Percentiles rank a stretch among this genome's conserved stretches.
Evolutionary conservation across 345 rosid genomes (phyloP).

Genomic region (Gossypium longicalyx): DNA sequence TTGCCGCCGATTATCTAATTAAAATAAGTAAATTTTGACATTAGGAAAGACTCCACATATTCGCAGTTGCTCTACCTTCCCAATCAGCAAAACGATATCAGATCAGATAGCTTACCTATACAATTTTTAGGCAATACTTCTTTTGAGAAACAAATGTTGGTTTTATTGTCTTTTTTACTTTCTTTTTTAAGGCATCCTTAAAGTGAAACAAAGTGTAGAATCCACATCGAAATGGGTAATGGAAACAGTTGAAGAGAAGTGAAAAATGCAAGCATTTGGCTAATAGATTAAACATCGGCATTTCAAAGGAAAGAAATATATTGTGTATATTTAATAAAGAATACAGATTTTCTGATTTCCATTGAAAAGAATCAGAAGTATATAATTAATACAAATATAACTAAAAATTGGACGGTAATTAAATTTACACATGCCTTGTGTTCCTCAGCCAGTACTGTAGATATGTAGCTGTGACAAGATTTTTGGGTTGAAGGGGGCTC

Average conservation of each 20-base stretch:
- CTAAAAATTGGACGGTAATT: too few species aligned
- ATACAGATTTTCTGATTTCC: not conserved
- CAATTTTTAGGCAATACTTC: not conserved
- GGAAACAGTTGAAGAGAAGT: too few species aligned
- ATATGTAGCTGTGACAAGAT: constrained; percentile 14
- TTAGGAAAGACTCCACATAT: not conserved
- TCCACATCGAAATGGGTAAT: too few species aligned
- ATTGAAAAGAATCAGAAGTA: not conserved
- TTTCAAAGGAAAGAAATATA: not conserved
- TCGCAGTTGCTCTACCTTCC: constrained; percentile 1
- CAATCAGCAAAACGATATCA: not conserved
- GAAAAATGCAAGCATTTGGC: too few species aligned
- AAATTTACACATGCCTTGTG: constrained; percentile 36
- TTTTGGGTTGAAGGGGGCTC: constrained; percentile 71
- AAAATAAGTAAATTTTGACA: not conserved
- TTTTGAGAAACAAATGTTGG: not conserved
- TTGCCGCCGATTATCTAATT: constrained; percentile 37
- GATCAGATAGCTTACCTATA: not conserved
- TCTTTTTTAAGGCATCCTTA: too few species aligned
- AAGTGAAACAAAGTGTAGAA: too few species aligned
- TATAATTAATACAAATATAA: not conserved
- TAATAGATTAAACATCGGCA: not conserved
- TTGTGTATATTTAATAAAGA: not conserved
- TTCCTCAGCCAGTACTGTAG: constrained; percentile 30
- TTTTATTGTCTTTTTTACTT: too few species aligned